Evolutionary conservation across 768 basidiomycete species (phyloP).

Genomic region (Tulasnella sp.): DNA sequence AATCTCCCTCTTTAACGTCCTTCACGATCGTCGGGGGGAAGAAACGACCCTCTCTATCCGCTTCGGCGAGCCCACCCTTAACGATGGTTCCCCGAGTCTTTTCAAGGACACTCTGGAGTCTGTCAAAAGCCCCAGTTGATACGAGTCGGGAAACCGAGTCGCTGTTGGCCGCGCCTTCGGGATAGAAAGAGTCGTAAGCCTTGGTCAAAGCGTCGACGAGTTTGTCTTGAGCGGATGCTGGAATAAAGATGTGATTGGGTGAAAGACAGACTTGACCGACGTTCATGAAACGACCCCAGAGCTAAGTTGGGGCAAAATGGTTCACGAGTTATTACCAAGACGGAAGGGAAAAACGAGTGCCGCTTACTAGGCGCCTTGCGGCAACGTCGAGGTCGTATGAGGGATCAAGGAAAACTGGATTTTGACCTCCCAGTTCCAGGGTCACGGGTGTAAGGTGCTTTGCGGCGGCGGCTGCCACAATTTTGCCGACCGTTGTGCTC

Average conservation of each 20-base stretch:
- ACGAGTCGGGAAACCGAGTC: conserved; percentile 53
- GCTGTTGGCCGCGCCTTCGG: conserved; percentile 43
- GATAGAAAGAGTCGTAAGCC: conserved; percentile 53
- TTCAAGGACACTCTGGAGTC: conserved; percentile 57
- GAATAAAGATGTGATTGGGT: conserved; percentile 52
- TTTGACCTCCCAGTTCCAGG: conserved; percentile 47
- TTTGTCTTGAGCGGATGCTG: conserved; percentile 40
- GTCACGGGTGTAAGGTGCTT: conserved; percentile 65
- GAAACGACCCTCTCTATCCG: not conserved
- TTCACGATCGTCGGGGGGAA: conserved; percentile 22
- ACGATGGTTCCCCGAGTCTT: conserved; percentile 13
- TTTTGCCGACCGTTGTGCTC: conserved; percentile 54
- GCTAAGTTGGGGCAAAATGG: conserved; percentile 8
- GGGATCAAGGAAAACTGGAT: conserved; percentile 69
- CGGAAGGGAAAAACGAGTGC: too few species aligned
- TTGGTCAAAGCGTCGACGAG: conserved; percentile 44
- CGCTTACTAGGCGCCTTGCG: conserved; percentile 52
- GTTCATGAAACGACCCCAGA: conserved; percentile 75
- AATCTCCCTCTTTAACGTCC: conserved; percentile 44
- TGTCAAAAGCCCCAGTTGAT: conserved; percentile 49
- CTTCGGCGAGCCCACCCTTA: not conserved
- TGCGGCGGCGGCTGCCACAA: conserved; percentile 71
- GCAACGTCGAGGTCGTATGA: conserved; percentile 59
- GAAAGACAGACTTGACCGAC: conserved; percentile 74
- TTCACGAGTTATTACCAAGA: not conserved